Evolutionary conservation across 2,329 filamentous ascomycete species (phyloP).

Genomic region (Allantophomopsis lycopodina): DNA sequence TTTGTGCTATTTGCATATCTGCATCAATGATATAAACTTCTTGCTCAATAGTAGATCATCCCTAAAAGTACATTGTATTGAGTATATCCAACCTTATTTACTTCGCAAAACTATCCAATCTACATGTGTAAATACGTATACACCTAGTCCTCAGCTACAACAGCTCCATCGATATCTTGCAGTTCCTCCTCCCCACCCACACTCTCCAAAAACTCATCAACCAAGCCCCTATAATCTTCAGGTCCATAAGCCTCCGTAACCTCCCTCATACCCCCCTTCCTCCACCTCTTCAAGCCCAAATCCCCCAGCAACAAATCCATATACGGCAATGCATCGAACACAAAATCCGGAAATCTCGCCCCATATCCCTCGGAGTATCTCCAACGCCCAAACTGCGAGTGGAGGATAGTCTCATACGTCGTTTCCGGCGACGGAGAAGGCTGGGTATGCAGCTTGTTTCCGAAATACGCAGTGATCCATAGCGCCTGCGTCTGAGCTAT

Average conservation of each 20-base stretch:
- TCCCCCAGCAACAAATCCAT: slow-evolving; percentile 55
- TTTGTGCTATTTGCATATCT: too few species aligned
- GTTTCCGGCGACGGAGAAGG: slow-evolving; percentile 24
- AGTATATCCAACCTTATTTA: too few species aligned
- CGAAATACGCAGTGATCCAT: slow-evolving; percentile 54
- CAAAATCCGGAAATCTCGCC: slow-evolving; percentile 49
- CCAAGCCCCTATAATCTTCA: slow-evolving; percentile 28
- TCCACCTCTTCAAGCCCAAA: slow-evolving; percentile 40
- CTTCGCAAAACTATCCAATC: too few species aligned
- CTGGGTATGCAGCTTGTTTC: slow-evolving; percentile 15
- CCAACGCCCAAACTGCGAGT: slow-evolving; percentile 56
- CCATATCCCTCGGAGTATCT: slow-evolving; percentile 56
- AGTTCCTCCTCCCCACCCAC: neutral
- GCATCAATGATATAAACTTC: too few species aligned
- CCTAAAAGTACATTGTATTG: too few species aligned
- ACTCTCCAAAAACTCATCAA: slow-evolving; percentile 23
- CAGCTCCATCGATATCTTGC: neutral
- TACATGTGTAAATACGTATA: too few species aligned
- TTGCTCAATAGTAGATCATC: too few species aligned
- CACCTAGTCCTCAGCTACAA: too few species aligned
- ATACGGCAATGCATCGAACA: slow-evolving; percentile 66
- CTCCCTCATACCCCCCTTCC: slow-evolving; percentile 34
- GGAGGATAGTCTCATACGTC: slow-evolving; percentile 41
- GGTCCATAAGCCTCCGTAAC: slow-evolving; percentile 29
- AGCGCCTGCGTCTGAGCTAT: slow-evolving; percentile 36